These are phyloP conservation scores for Proliferodiscus dingleyae DNA, from an alignment of 2,329 filamentous ascomycete genomes.

Conservation along the genomic window DNA sequence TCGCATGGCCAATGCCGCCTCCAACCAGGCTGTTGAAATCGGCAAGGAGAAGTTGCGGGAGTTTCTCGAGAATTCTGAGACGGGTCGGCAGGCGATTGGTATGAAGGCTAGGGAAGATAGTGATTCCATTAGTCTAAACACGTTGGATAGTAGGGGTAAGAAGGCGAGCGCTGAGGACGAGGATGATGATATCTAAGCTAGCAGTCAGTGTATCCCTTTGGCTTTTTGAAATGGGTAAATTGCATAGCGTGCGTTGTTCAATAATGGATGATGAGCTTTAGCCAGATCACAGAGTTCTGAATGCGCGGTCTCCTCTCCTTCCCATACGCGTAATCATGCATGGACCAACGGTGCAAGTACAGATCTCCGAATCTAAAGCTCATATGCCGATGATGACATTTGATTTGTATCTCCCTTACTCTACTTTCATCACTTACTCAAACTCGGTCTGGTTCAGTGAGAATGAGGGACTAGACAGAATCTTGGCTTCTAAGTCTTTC, in stretches of 20 bases:
- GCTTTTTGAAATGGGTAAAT: background rate
- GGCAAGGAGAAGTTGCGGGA: conserved; percentile 87
- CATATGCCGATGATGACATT: no score
- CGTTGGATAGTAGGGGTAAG: conserved; percentile 55
- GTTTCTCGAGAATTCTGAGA: conserved; percentile 83
- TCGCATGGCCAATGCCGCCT: conserved; percentile 89
- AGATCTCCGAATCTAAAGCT: no score
- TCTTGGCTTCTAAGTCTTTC: no score
- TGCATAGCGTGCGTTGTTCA: background rate
- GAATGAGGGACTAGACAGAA: no score
- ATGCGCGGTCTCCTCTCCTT: no score
- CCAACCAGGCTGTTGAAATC: conserved; percentile 80
- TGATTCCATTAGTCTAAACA: conserved; percentile 53
- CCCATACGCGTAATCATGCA: no score
- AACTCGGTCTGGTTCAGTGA: no score
- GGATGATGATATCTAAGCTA: conserved; percentile 27
- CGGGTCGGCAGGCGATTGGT: conserved; percentile 74
- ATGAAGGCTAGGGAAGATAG: conserved; percentile 54
- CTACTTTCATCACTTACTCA: no score
- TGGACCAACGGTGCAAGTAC: no score
- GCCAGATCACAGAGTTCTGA: no score
- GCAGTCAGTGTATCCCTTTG: background rate
- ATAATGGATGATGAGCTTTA: background rate
- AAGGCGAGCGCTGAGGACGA: conserved; percentile 42
- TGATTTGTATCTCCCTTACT: no score